Evolutionary conservation across 1,284 basidiomycete species (phyloP).

Genomic region (Exobasidium rhododendri): DNA sequence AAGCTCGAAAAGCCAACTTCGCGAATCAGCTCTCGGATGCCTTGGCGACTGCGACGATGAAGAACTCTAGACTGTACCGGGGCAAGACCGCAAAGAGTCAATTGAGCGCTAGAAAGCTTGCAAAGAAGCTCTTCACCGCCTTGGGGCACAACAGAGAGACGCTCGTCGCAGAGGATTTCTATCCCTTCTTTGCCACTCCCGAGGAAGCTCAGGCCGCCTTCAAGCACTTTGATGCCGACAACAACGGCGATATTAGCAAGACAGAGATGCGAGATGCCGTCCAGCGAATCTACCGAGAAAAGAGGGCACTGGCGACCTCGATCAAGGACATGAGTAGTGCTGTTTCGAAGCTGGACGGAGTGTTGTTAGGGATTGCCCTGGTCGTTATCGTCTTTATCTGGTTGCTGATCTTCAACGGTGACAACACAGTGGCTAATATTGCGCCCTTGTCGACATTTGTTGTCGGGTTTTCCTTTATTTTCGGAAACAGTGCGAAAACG

Average conservation of each 20-base stretch:
- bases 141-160: slow-evolving; percentile 43
- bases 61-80: slow-evolving; percentile 49
- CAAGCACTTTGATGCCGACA: slow-evolving; percentile 74
- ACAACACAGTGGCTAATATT: slow-evolving; percentile 69
- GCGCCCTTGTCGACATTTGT: slow-evolving; percentile 77
- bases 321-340: slow-evolving; percentile 58
- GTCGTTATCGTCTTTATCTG: slow-evolving; percentile 69
- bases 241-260: slow-evolving; percentile 75
- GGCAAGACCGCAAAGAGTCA: slow-evolving; percentile 56
- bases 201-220: slow-evolving; percentile 73
- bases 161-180: slow-evolving; percentile 60
- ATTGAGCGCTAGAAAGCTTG: slow-evolving; percentile 69
- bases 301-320: slow-evolving; percentile 68
- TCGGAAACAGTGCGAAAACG: slow-evolving; percentile 75
- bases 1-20: slow-evolving; percentile 34
- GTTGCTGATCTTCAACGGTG: slow-evolving; percentile 72
- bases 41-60: slow-evolving; percentile 49
- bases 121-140: slow-evolving; percentile 69
- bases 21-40: slow-evolving; percentile 23
- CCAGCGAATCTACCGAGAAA: slow-evolving; percentile 74
- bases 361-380: slow-evolving; percentile 64
- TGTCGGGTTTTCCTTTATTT: slow-evolving; percentile 57
- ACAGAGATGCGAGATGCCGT: slow-evolving; percentile 80
- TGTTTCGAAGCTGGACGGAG: slow-evolving; percentile 45
- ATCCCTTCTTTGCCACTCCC: slow-evolving; percentile 71